These are phyloP conservation scores for Metschnikowia cubensis DNA, from an alignment of 805 yeast species.

Conservation along the genomic window DNA sequence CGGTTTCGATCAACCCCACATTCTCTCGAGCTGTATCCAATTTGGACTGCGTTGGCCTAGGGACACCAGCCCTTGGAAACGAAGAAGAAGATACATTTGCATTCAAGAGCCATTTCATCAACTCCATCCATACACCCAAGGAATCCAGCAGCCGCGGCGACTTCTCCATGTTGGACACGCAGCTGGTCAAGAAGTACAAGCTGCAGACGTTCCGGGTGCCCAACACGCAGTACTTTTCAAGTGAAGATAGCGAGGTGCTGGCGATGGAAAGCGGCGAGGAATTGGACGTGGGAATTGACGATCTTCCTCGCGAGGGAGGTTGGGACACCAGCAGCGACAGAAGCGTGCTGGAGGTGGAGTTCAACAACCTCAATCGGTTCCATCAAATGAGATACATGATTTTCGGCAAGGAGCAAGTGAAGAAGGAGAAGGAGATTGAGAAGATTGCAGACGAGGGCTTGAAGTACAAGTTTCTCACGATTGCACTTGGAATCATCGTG, in stretches of 20 bases:
- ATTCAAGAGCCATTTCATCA: conserved; percentile 17
- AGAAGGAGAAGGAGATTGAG: conserved; percentile 19
- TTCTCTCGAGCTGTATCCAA: background rate
- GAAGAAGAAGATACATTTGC: conserved; percentile 16
- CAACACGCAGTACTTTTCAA: conserved; percentile 2
- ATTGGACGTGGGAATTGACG: conserved; percentile 10
- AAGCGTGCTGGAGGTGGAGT: conserved; percentile 17
- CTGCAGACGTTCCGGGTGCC: conserved; percentile 30
- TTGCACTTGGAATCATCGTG: conserved; percentile 40
- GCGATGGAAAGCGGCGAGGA: conserved; percentile 12
- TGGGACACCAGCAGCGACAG: conserved; percentile 14
- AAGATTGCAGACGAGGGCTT: conserved; percentile 36
- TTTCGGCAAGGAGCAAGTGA: conserved; percentile 24
- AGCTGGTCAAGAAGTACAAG: conserved; percentile 30
- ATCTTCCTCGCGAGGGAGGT: conserved; percentile 15
- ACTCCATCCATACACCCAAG: conserved; percentile 5
- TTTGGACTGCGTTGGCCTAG: conserved; percentile 13
- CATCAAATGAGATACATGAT: conserved; percentile 34
- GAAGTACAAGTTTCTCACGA: conserved; percentile 40
- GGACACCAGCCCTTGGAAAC: conserved; percentile 1
- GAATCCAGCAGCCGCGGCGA: conserved; percentile 2
- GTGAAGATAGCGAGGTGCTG: conserved; percentile 10
- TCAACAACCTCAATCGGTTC: conserved; percentile 27
- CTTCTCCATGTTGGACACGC: conserved; percentile 10
- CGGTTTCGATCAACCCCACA: conserved; percentile 31